Evolutionary conservation across 1,284 basidiomycete genomes (phyloP).

Genomic region (Pseudozyma pruni): DNA sequence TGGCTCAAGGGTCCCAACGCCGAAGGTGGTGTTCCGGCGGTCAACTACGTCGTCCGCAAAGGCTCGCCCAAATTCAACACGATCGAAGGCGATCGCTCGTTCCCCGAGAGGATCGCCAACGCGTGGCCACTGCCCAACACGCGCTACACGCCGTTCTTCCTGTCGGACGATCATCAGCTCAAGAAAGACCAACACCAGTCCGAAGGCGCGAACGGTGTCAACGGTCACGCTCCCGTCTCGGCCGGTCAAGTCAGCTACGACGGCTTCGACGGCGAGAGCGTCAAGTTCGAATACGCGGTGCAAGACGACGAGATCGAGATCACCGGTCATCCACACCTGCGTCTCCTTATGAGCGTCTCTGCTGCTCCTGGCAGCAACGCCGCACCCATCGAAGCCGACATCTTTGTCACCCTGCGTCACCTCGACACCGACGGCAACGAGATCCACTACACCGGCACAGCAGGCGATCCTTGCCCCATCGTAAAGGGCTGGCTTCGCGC

Average conservation of each 20-base stretch:
- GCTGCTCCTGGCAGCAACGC: conserved; percentile 22
- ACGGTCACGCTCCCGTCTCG: conserved; percentile 1
- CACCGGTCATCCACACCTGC: conserved; percentile 62
- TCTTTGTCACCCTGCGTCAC: conserved; percentile 66
- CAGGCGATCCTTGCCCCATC: conserved; percentile 65
- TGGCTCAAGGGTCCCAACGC: conserved; percentile 65
- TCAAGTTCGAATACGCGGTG: conserved; percentile 16
- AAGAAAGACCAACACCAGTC: conserved; percentile 5
- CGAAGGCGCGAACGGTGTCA: conserved; percentile 29
- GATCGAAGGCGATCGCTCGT: conserved; percentile 63
- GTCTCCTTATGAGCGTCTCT: conserved; percentile 48
- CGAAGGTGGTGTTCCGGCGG: conserved; percentile 51
- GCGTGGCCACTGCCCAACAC: conserved; percentile 66
- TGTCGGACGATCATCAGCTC: conserved; percentile 27
- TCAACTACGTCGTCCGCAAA: conserved; percentile 61
- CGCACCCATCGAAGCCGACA: conserved; percentile 64
- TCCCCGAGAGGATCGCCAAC: conserved; percentile 41
- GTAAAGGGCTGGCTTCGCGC: conserved; percentile 67
- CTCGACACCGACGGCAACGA: conserved; percentile 64
- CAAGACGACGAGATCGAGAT: conserved; percentile 53
- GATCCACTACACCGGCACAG: conserved; percentile 66
- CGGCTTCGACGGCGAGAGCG: conserved; percentile 14
- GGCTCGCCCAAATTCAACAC: conserved; percentile 67
- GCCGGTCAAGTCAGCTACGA: conserved; percentile 10
- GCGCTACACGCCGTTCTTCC: conserved; percentile 53